phyloP scores from a whole-genome alignment of 2,329 filamentous ascomycete species.

The Chaetomium sp. region DNA sequence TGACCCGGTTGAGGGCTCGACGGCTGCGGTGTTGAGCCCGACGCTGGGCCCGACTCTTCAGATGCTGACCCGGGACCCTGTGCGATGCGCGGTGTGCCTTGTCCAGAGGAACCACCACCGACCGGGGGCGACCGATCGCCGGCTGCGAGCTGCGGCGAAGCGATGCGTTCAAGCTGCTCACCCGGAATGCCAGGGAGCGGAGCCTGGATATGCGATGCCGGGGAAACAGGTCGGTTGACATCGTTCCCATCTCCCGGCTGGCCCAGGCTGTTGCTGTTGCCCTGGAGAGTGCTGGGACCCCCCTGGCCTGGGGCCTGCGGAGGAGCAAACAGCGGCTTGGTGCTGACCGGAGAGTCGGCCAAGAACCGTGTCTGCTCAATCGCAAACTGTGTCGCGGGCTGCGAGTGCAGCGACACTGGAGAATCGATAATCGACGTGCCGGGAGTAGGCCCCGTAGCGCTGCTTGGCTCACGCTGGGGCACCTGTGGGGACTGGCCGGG shows the following conservation, averaged over 20 bases:
- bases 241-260: background rate
- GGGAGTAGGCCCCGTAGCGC: conserved; percentile 9
- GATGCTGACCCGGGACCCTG: conserved; percentile 4
- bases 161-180: conserved; percentile 4
- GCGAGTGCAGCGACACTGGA: conserved; percentile 20
- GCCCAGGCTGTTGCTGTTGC: too few species aligned
- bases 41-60: conserved; percentile 5
- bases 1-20: conserved; percentile 9
- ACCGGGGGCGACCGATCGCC: conserved; percentile 1
- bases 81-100: background rate
- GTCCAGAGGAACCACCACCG: background rate
- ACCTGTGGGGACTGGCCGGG: conserved; percentile 5
- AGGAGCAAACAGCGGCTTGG: conserved; percentile 12
- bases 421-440: conserved; percentile 16
- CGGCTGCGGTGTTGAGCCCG: conserved; percentile 1
- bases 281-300: too few species aligned
- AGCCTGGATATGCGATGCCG: conserved; percentile 8
- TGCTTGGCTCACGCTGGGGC: conserved; percentile 8
- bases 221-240: conserved; percentile 13
- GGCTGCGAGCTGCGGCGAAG: background rate
- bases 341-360: conserved; percentile 13
- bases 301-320: too few species aligned
- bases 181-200: conserved; percentile 5
- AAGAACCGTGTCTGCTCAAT: conserved; percentile 14
- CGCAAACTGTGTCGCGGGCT: conserved; percentile 11